These are phyloP conservation scores for Lachnellula cervina DNA, from an alignment of 2,329 filamentous ascomycete genomes.

Conservation along the genomic window DNA sequence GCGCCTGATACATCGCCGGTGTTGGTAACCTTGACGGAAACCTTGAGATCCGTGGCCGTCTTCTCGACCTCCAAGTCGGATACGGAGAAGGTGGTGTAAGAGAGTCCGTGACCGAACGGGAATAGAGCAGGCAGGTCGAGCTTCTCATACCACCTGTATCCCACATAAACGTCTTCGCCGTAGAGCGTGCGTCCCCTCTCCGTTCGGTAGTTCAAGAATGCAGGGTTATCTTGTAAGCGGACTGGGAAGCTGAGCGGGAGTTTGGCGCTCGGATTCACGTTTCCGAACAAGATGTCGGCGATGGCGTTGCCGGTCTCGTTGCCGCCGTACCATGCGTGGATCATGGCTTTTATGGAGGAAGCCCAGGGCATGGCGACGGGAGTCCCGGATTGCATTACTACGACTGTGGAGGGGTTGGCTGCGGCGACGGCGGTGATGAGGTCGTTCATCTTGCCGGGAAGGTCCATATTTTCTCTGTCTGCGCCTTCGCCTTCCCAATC, in stretches of 20 bases:
- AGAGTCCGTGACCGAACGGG: constrained; percentile 74
- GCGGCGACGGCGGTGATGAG: constrained; percentile 62
- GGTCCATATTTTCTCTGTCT: constrained; percentile 72
- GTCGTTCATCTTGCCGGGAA: constrained; percentile 68
- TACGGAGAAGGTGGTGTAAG: constrained; percentile 66
- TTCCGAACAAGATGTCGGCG: constrained; percentile 71
- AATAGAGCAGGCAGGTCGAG: constrained; percentile 62
- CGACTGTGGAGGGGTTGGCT: constrained; percentile 63
- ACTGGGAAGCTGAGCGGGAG: constrained; percentile 69
- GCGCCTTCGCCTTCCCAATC: constrained; percentile 79
- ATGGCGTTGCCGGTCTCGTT: constrained; percentile 81
- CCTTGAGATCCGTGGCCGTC: constrained; percentile 39
- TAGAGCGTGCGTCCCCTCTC: constrained; percentile 70
- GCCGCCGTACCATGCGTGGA: constrained; percentile 84
- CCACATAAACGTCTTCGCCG: constrained; percentile 75
- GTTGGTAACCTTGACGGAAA: constrained; percentile 56
- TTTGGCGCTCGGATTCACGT: constrained; percentile 70
- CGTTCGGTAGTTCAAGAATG: constrained; percentile 67
- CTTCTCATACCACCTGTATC: constrained; percentile 76
- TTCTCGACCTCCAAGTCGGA: constrained; percentile 45
- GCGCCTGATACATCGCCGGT: constrained; percentile 50
- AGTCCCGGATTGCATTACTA: constrained; percentile 75
- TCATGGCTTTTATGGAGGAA: constrained; percentile 47
- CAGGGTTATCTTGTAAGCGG: constrained; percentile 64
- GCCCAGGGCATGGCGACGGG: constrained; percentile 70